Percentiles rank a stretch among this genome's conserved stretches.
Conservation (phyloP, 2,329 filamentous ascomycete species). For the Monilinia polystroma region DNA sequence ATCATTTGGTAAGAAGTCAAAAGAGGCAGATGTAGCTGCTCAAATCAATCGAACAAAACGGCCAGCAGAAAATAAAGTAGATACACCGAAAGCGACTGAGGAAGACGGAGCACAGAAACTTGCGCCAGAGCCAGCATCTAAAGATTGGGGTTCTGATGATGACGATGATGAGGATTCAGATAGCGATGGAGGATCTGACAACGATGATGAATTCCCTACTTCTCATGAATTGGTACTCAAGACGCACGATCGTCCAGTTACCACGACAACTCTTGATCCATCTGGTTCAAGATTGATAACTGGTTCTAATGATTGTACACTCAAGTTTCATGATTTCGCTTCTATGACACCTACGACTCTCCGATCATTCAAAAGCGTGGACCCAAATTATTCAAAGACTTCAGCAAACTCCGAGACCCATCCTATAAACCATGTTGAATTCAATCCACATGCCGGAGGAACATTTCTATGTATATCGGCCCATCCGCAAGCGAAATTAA, state of each 20-base stretch:
- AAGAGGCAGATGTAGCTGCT: conserved; percentile 69
- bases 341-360: conserved; percentile 95
- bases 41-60: conserved; percentile 81
- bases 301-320: conserved; percentile 84
- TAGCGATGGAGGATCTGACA: conserved; percentile 59
- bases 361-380: conserved; percentile 87
- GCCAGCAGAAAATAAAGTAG: conserved; percentile 43
- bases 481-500: conserved; percentile 83
- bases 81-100: conserved; percentile 29
- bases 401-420: conserved; percentile 77
- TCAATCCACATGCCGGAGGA: conserved; percentile 77
- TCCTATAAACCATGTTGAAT: conserved; percentile 80
- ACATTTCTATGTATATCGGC: conserved; percentile 85
- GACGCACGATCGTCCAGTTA: conserved; percentile 86
- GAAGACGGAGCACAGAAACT: conserved; percentile 36
- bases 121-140: conserved; percentile 38
- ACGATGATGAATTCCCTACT: conserved; percentile 85
- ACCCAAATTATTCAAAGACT: conserved; percentile 76
- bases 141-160: conserved; percentile 45
- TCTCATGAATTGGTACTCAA: conserved; percentile 92
- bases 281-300: conserved; percentile 82
- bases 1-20: conserved; percentile 80
- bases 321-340: conserved; percentile 93
- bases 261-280: conserved; percentile 78
- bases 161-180: conserved; percentile 50